Conservation (phyloP, 2,329 filamentous ascomycete species). For the Colletotrichum cuscutae region DNA sequence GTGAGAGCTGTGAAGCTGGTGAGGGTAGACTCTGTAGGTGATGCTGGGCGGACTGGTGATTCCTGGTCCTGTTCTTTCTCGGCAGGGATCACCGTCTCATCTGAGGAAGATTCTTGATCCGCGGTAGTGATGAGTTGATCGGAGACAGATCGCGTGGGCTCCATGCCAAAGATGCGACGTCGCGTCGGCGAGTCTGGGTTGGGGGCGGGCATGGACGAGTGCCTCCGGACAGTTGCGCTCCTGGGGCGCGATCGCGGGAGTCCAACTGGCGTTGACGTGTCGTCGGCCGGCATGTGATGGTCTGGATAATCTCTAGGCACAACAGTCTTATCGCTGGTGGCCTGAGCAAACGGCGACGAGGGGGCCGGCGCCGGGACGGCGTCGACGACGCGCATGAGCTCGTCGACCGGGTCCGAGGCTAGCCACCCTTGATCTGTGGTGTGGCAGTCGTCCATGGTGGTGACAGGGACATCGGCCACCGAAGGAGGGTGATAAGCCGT, state of each 20-base stretch:
- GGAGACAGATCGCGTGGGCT: not conserved
- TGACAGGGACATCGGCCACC: constrained; percentile 3
- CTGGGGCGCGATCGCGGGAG: constrained; percentile 23
- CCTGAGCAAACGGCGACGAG: not conserved
- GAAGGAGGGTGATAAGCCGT: constrained; percentile 17
- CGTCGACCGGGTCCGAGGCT: constrained; percentile 9
- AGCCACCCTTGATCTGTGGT: constrained; percentile 18
- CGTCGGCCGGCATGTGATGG: constrained; percentile 24
- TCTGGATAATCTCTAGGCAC: not conserved
- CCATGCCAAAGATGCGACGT: not conserved
- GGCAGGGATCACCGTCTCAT: constrained; percentile 25
- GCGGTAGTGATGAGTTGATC: constrained; percentile 1
- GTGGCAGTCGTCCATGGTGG: not conserved
- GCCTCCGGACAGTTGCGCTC: constrained; percentile 29
- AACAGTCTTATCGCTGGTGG: constrained; percentile 13
- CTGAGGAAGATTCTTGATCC: constrained; percentile 23
- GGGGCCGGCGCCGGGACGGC: constrained; percentile 6
- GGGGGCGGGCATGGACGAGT: constrained; percentile 9
- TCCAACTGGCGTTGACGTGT: constrained; percentile 18
- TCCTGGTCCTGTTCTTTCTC: not conserved
- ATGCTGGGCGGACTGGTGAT: constrained; percentile 36
- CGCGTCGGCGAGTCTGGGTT: not conserved
- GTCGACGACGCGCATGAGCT: constrained; percentile 6
- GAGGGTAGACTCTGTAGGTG: constrained; percentile 45
- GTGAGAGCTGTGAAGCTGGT: constrained; percentile 42